phyloP scores from a whole-genome alignment of 148 eudicot species.

The Rheum nobile region DNA sequence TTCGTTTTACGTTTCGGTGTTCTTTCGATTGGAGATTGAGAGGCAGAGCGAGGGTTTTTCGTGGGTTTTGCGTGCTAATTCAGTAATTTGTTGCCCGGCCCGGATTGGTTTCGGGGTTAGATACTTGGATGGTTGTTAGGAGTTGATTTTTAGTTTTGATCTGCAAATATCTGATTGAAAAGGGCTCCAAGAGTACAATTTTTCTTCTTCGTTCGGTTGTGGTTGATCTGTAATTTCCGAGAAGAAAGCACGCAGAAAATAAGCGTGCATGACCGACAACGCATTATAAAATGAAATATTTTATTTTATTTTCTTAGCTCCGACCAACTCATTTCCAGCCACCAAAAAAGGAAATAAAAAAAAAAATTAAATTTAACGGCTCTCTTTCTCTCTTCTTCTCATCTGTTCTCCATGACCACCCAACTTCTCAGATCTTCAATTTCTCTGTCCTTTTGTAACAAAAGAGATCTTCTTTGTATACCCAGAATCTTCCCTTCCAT shows the following conservation, averaged over 20 bases:
- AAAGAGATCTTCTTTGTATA: constrained; percentile 15
- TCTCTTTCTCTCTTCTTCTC: constrained; percentile 7
- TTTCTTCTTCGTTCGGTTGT: background rate
- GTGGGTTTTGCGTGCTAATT: background rate
- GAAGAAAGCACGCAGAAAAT: constrained; percentile 3
- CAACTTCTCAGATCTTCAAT: background rate
- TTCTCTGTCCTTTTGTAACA: constrained; percentile 3
- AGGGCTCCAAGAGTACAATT: background rate
- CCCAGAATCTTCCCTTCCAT: constrained; percentile 22
- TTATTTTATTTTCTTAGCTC: background rate
- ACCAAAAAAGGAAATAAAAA: background rate
- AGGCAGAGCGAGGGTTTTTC: background rate
- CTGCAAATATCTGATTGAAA: background rate
- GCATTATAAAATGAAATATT: background rate
- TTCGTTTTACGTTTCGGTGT: background rate
- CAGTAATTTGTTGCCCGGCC: background rate
- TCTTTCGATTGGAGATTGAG: background rate
- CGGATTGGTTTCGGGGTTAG: background rate
- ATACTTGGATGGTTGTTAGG: background rate
- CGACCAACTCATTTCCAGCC: constrained; percentile 8
- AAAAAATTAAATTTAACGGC: constrained; percentile 12
- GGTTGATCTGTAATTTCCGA: constrained; percentile 1
- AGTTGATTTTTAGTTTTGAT: background rate
- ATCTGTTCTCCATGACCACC: background rate
- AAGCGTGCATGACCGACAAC: constrained; percentile 5